A percentile compares a stretch with the other conserved stretches of the same genome.
phyloP scores from a whole-genome alignment of 306 rosid genomes.

The Parietaria judaica region DNA sequence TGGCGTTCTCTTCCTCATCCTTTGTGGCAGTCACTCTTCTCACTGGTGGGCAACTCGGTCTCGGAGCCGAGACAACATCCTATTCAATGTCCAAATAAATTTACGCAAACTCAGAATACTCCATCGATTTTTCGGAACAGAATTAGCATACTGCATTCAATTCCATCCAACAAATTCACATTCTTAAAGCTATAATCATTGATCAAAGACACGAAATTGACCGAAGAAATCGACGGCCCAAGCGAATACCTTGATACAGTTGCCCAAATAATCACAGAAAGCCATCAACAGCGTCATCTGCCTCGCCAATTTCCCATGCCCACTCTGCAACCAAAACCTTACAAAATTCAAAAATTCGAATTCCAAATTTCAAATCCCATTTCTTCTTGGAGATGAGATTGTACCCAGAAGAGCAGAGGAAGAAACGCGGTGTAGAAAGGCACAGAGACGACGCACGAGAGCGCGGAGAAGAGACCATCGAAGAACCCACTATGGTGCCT shows the following conservation, averaged over 20 bases:
- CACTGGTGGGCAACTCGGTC: conserved; percentile 88
- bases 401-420: conserved; percentile 87
- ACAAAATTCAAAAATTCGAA: conserved; percentile 7
- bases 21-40: conserved; percentile 79
- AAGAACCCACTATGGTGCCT: conserved; percentile 40
- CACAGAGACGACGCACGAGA: conserved; percentile 85
- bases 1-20: conserved; percentile 88
- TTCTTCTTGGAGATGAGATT: conserved; percentile 8
- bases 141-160: too few species aligned
- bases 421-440: conserved; percentile 95
- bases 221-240: conserved; percentile 6
- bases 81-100: conserved; percentile 16
- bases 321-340: conserved; percentile 48
- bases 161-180: too few species aligned
- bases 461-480: conserved; percentile 63
- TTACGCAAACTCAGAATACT: too few species aligned
- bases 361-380: neutral
- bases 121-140: too few species aligned
- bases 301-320: conserved; percentile 93
- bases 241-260: conserved; percentile 59
- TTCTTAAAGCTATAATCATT: too few species aligned
- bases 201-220: too few species aligned
- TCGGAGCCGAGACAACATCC: conserved; percentile 93
- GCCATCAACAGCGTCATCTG: conserved; percentile 96
- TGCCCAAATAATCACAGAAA: conserved; percentile 80